phyloP scores from a whole-genome alignment of 2,329 filamentous ascomycete genomes.

The Geosmithia putterillii region DNA sequence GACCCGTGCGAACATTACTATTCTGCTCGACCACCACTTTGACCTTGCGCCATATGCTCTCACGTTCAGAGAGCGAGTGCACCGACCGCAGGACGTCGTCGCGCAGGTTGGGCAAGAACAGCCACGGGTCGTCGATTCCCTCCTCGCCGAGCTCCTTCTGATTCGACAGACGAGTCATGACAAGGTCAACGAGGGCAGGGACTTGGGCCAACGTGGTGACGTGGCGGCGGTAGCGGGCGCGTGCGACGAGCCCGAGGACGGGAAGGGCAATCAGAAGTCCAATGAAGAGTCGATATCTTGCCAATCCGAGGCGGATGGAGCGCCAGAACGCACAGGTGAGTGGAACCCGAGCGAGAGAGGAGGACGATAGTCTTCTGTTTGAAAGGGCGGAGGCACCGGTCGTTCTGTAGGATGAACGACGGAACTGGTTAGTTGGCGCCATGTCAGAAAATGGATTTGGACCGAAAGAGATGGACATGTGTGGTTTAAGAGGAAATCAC shows the following conservation, averaged over 20 bases:
- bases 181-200: slow-evolving; percentile 74
- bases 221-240: slow-evolving; percentile 48
- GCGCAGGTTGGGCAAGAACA: slow-evolving; percentile 78
- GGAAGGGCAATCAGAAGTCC: slow-evolving; percentile 44
- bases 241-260: slow-evolving; percentile 47
- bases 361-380: slow-evolving; percentile 59
- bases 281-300: slow-evolving; percentile 80
- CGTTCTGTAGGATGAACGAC: slow-evolving; percentile 60
- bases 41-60: slow-evolving; percentile 76
- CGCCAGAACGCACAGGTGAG: slow-evolving; percentile 70
- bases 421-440: slow-evolving; percentile 88
- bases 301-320: slow-evolving; percentile 68
- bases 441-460: slow-evolving; percentile 36
- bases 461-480: slow-evolving; percentile 7
- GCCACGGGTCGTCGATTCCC: slow-evolving; percentile 58
- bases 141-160: slow-evolving; percentile 73
- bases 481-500: slow-evolving; percentile 4
- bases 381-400: slow-evolving; percentile 48
- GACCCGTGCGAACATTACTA: slow-evolving; percentile 69
- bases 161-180: slow-evolving; percentile 67
- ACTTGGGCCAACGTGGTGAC: slow-evolving; percentile 58
- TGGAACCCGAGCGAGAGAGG: slow-evolving; percentile 84
- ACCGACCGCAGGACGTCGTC: slow-evolving; percentile 82
- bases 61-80: slow-evolving; percentile 62
- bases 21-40: slow-evolving; percentile 82